Conservation (phyloP, 257 asterid species). For the Solanum medicagineum region DNA sequence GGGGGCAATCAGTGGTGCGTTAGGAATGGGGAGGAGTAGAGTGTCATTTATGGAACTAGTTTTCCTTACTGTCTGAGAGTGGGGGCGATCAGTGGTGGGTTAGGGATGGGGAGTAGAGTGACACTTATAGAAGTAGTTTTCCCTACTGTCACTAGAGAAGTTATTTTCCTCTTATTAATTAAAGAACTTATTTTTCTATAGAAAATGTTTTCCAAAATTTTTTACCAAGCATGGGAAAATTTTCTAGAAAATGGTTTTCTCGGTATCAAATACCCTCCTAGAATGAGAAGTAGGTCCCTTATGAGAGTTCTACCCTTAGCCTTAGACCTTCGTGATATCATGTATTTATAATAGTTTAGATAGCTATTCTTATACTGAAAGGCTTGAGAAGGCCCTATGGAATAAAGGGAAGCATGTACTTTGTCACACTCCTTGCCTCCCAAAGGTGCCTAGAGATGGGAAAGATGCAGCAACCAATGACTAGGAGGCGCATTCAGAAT, state of each 20-base stretch:
- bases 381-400: background rate
- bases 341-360: background rate
- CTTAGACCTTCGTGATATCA: background rate
- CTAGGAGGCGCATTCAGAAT: background rate
- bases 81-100: background rate
- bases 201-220: background rate
- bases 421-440: slow-evolving; percentile 7
- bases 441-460: slow-evolving; percentile 2
- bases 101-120: background rate
- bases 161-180: background rate
- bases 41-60: background rate
- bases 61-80: background rate
- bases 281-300: background rate
- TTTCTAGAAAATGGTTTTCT: background rate
- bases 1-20: background rate
- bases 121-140: background rate
- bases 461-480: background rate
- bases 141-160: background rate
- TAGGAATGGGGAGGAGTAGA: background rate
- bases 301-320: background rate
- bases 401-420: slow-evolving; percentile 1
- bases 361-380: background rate
- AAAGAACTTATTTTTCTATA: no score
- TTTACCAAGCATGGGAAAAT: background rate
- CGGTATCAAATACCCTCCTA: background rate